Evolutionary conservation across 176 grass and related monocot species (phyloP), one percentile per base, ranked within the genome.

Genomic region (Avena eriantha): DNA sequence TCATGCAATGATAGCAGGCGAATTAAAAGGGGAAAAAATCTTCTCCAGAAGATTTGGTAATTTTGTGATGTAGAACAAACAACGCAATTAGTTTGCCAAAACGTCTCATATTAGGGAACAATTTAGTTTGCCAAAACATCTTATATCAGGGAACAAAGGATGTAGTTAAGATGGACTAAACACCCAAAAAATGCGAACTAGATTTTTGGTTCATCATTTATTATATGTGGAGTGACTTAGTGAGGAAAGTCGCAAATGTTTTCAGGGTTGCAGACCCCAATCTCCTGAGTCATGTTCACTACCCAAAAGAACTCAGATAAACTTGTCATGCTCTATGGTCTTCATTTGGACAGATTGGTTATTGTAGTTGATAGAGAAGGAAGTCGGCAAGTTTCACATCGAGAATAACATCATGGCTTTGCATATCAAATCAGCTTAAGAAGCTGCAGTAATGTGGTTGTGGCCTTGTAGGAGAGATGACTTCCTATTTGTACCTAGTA

Each of bases 401-500:
- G 4, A 71, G 69, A 43, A 45, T 0, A 71, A 71, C 9, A 41
- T 2, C 35, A 41, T 45, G 4, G 69, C 61, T 47, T 71, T 71
- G 19, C 21, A 47, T 73, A 73, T 47, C 21, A 73, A 45, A 73
- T 73, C 4, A 73, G 21, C 39, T 46, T 72, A 72, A 22, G 39
- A 46, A 72, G 39, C 11, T 73, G 11, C 14, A 0, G 21, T 73
- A 47, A 46, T 46, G 43, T 7, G 4, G 70, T 48, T 73, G 70
- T 73, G 70, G 23, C 23, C 23, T 29, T 64, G 11, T 64, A 13
- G 43, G 70, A 23, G 39, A 41, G 69, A 47, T 48, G n/a, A 15
- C 43, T 73, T 69, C 24, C 70, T 23, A 73, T 48, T 14, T 73
- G n/a, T 48, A 73, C 21, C 43, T 73, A 67, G 63, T 67, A 67